Percentiles rank a stretch among this genome's conserved stretches.
Conservation (phyloP, 352 stramenopile genomes). For the Globisporangium alternatum region DNA sequence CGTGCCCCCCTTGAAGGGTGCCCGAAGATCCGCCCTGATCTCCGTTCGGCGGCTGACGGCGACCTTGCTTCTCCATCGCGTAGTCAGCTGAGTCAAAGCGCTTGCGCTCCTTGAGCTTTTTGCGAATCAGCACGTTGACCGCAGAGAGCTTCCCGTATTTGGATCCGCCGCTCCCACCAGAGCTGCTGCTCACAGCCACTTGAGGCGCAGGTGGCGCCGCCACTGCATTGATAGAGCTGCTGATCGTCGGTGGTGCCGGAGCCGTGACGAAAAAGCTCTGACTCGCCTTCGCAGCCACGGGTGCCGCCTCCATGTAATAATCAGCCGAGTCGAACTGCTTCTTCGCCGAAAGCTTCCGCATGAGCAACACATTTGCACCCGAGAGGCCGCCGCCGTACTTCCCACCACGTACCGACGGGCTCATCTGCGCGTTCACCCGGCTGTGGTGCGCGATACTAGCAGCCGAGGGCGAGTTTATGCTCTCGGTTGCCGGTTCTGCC, state of each 20-base stretch:
- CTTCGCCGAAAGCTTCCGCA: slow-evolving; percentile 34
- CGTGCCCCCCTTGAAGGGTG: slow-evolving; percentile 17
- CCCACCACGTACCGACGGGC: slow-evolving; percentile 35
- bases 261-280: slow-evolving; percentile 6
- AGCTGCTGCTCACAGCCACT: background rate
- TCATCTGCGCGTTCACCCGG: slow-evolving; percentile 46
- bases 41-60: slow-evolving; percentile 12
- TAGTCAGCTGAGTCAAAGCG: slow-evolving; percentile 84
- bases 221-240: background rate
- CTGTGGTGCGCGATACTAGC: slow-evolving; percentile 23
- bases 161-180: slow-evolving; percentile 15
- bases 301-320: slow-evolving; percentile 26
- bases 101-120: slow-evolving; percentile 78
- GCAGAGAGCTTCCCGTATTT: slow-evolving; percentile 69
- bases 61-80: slow-evolving; percentile 56
- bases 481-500: slow-evolving; percentile 11
- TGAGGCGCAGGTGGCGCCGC: slow-evolving; percentile 7
- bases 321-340: slow-evolving; percentile 37
- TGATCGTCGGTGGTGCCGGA: background rate
- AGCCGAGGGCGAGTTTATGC: slow-evolving; percentile 49
- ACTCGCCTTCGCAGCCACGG: background rate
- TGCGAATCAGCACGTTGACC: slow-evolving; percentile 72
- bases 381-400: slow-evolving; percentile 42
- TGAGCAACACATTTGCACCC: slow-evolving; percentile 32
- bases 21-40: slow-evolving; percentile 22